Base-by-base conservation (phyloP, 148 eudicot genomes). In the Persicaria tinctoria region DNA sequence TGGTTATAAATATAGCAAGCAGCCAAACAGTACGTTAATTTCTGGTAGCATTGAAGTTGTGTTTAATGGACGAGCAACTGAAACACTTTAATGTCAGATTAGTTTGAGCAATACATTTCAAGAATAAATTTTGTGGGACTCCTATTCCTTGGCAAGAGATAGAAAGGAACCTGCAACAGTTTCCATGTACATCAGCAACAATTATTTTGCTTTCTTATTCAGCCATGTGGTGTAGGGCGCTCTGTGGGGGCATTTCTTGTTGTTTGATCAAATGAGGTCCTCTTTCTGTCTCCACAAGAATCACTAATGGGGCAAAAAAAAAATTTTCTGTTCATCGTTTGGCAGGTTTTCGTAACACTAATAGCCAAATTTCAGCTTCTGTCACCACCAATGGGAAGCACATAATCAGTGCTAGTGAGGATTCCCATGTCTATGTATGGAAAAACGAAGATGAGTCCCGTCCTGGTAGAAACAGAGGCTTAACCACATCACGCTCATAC, bases 331-430 rank as follows among this genome's bases (percentile, higher is more conserved):
- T 47, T 49, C 13, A 8, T 17, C 18, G 1, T 66, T 13, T 66
- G 73, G 70, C 82, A 93, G 98, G 98, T 53, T 90, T 93, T 70
- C 90, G 88, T 55, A 93, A 93, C 84, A 79, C 97, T 41, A 89
- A 83, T 83, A 93, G 98, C 86, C 98, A 91, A 82, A 93, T 93
- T n/a, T 86, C 97, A 13, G 94, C 97, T 8, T 86, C 94, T 59
- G 62, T 88, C 56, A 80, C 97, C 16, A 83, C 94, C 32, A 87
- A 91, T 23, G 94, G 98, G 14, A 93, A 87, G 78, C 86, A 93
- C 66, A 89, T 89, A 75, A 84, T 93, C 18, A 87, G 87, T 68
- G 98, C 98, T 44, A 93, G 98, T 70, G 97, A 93, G 81, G 98
- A 91, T 79, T 93, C 98, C 50, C 81, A 88, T 48, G 92, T 93